phyloP scores from a whole-genome alignment of 352 stramenopile species.

The Phytophthora pisi region DNA sequence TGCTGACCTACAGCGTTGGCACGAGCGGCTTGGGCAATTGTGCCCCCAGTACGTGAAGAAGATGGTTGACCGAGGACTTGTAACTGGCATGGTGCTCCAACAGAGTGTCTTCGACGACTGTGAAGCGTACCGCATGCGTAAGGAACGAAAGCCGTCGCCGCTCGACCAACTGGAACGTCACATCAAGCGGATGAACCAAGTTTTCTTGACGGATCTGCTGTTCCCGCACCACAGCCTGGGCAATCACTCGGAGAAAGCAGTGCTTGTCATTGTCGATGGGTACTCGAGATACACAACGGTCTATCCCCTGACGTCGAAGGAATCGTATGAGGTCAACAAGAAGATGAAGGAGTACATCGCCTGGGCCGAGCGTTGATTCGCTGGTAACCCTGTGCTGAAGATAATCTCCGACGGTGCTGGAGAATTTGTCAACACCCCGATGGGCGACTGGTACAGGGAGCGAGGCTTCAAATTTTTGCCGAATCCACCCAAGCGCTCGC shows the following conservation, averaged over 20 bases:
- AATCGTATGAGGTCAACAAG: background rate
- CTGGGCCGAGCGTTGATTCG: constrained; percentile 6
- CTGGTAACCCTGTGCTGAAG: background rate
- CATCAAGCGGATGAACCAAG: background rate
- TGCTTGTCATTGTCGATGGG: background rate
- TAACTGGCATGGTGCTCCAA: background rate
- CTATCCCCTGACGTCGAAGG: background rate
- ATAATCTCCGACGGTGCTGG: background rate
- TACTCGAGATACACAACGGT: background rate
- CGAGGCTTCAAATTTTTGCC: background rate
- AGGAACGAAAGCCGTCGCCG: background rate
- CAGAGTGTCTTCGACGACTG: background rate
- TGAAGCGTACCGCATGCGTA: background rate
- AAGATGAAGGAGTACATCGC: constrained; percentile 5
- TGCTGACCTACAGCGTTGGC: background rate
- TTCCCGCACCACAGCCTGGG: background rate
- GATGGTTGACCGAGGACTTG: background rate
- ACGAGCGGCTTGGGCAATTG: background rate
- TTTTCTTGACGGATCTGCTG: background rate
- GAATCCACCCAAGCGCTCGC: background rate
- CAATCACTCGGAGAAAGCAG: background rate
- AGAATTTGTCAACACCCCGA: background rate
- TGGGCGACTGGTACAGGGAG: background rate
- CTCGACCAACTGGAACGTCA: background rate
- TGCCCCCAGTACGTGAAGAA: background rate